These are phyloP conservation scores for Aspergillus sp. DNA, from an alignment of 2,329 filamentous ascomycete genomes.

Conservation along the genomic window DNA sequence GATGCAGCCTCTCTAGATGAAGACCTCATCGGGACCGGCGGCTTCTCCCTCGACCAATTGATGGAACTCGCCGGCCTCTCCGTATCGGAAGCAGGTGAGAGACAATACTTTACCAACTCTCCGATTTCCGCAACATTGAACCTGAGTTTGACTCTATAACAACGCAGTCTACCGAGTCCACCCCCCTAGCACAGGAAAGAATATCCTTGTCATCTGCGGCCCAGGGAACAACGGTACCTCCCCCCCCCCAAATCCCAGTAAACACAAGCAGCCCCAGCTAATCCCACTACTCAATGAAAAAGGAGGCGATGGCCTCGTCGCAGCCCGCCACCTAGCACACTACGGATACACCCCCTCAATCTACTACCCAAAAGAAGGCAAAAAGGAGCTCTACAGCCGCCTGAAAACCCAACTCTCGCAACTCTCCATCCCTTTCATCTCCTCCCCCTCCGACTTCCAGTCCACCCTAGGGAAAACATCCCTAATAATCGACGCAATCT, in stretches of 20 bases:
- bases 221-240: conserved; percentile 64
- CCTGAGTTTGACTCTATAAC: neutral
- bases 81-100: conserved; percentile 79
- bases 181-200: conserved; percentile 67
- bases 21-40: conserved; percentile 83
- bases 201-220: conserved; percentile 85
- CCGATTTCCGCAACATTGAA: neutral
- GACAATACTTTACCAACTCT: neutral
- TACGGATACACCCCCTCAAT: conserved; percentile 88
- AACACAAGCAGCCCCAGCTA: neutral
- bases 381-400: conserved; percentile 78
- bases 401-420: conserved; percentile 81
- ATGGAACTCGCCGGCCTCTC: conserved; percentile 96
- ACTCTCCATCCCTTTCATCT: conserved; percentile 71
- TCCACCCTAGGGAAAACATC: conserved; percentile 66
- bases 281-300: neutral
- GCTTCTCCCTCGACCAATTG: conserved; percentile 91
- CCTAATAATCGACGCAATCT: conserved; percentile 88
- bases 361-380: conserved; percentile 90
- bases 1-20: conserved; percentile 85
- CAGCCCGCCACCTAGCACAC: conserved; percentile 84
- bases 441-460: conserved; percentile 66
- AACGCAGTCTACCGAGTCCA: conserved; percentile 78
- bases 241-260: neutral
- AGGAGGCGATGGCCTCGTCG: conserved; percentile 94